These are phyloP conservation scores for Pyracantha coccinea DNA, from an alignment of 331 rosid species.

Conservation along the genomic window DNA sequence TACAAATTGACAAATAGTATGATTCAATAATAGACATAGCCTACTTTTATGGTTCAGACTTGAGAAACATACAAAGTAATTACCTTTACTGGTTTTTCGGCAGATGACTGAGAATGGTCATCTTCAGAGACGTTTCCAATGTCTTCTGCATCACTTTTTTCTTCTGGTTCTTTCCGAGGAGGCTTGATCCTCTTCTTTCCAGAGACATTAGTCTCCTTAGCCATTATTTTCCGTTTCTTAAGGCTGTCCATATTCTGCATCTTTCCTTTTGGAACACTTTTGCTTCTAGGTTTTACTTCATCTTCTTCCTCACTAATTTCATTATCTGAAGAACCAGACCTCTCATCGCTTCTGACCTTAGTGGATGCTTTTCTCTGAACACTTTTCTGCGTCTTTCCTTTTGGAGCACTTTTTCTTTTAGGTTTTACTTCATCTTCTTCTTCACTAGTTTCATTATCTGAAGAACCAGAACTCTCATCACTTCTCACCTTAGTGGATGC, in stretches of 20 bases:
- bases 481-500: conserved; percentile 42
- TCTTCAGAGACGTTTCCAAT: conserved; percentile 62
- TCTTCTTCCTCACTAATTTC: conserved; percentile 50
- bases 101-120: conserved; percentile 57
- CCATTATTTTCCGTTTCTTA: conserved; percentile 54
- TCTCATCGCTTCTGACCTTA: conserved; percentile 42
- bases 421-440: conserved; percentile 65
- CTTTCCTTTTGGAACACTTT: conserved; percentile 43
- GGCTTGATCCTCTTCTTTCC: conserved; percentile 59
- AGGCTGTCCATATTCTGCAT: conserved; percentile 3
- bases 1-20: conserved; percentile 15
- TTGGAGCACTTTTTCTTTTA: conserved; percentile 39
- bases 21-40: conserved; percentile 5
- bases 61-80: conserved; percentile 6
- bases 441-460: conserved; percentile 36
- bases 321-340: conserved; percentile 43
- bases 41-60: neutral
- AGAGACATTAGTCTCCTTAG: conserved; percentile 40
- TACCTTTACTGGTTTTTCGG: conserved; percentile 46
- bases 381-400: conserved; percentile 35
- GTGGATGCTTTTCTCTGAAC: conserved; percentile 47
- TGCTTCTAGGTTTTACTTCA: conserved; percentile 61
- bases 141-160: conserved; percentile 45
- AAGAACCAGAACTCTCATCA: conserved; percentile 48
- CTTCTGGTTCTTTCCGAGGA: conserved; percentile 33